Conservation (phyloP, 768 basidiomycete species). For the Tulasnella sp. region DNA sequence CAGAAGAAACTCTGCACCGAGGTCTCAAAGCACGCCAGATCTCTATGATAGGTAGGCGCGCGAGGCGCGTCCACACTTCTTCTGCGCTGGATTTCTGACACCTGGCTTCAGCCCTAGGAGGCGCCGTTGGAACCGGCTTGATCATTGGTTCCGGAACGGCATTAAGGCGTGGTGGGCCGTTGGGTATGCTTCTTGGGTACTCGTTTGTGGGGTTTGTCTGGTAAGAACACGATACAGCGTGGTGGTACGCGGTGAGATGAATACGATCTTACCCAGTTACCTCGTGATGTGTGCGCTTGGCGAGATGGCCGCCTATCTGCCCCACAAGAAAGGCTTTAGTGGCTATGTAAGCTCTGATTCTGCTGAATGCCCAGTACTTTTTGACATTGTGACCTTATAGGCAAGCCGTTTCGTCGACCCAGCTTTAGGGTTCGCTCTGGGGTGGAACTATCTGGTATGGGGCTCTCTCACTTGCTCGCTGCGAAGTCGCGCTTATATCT, state of each 20-base stretch:
- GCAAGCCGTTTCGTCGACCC: constrained; percentile 65
- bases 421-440: constrained; percentile 62
- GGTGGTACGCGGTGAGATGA: not conserved
- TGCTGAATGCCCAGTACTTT: not conserved
- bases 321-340: constrained; percentile 39
- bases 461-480: constrained; percentile 30
- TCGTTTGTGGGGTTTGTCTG: constrained; percentile 21
- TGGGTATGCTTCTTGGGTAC: constrained; percentile 26
- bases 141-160: constrained; percentile 59
- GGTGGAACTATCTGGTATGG: constrained; percentile 54
- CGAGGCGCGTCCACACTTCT: not conserved
- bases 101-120: not conserved
- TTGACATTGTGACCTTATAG: not conserved
- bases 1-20: constrained; percentile 44
- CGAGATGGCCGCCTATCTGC: constrained; percentile 50
- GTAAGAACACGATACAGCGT: not conserved
- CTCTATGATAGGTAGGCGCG: constrained; percentile 46
- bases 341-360: constrained; percentile 43
- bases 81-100: not conserved
- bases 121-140: constrained; percentile 44
- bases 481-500: constrained; percentile 28
- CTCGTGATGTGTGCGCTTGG: constrained; percentile 54
- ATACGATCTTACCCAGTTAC: constrained; percentile 27
- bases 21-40: constrained; percentile 46
- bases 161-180: constrained; percentile 45